These are phyloP conservation scores for Thelephora terrestris DNA, from an alignment of 1,284 basidiomycete genomes.

Conservation along the genomic window DNA sequence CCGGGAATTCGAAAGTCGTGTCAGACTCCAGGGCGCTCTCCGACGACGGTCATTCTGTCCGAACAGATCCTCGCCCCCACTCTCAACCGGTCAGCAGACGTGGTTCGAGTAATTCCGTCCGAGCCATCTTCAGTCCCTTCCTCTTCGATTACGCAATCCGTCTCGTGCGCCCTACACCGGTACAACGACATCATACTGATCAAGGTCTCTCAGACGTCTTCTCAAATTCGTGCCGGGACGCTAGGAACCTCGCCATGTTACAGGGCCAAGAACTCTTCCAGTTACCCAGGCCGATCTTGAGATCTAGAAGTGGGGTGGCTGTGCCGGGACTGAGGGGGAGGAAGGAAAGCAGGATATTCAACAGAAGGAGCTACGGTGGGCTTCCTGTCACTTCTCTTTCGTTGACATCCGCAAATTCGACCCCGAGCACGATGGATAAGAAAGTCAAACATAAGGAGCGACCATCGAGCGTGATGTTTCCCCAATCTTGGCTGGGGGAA, in stretches of 20 bases:
- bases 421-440: not conserved
- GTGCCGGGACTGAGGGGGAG: too few species aligned
- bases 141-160: conserved; percentile 39
- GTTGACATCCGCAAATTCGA: not conserved
- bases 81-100: conserved; percentile 31
- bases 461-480: not conserved
- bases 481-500: not conserved
- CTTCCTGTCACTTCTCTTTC: not conserved
- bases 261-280: conserved; percentile 57
- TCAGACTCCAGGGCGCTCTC: conserved; percentile 4
- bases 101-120: conserved; percentile 49
- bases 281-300: conserved; percentile 28
- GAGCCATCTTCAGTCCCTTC: conserved; percentile 39
- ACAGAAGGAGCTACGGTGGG: not conserved
- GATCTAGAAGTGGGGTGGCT: not conserved
- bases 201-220: conserved; percentile 59
- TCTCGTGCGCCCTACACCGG: conserved; percentile 57
- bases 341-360: not conserved
- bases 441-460: not conserved
- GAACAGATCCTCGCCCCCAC: too few species aligned
- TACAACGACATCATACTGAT: conserved; percentile 60
- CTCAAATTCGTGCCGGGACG: conserved; percentile 50
- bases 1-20: conserved; percentile 22
- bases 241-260: conserved; percentile 31
- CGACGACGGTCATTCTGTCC: not conserved